Conservation (phyloP, 1,284 basidiomycete species). For the Cerrena zonata region DNA sequence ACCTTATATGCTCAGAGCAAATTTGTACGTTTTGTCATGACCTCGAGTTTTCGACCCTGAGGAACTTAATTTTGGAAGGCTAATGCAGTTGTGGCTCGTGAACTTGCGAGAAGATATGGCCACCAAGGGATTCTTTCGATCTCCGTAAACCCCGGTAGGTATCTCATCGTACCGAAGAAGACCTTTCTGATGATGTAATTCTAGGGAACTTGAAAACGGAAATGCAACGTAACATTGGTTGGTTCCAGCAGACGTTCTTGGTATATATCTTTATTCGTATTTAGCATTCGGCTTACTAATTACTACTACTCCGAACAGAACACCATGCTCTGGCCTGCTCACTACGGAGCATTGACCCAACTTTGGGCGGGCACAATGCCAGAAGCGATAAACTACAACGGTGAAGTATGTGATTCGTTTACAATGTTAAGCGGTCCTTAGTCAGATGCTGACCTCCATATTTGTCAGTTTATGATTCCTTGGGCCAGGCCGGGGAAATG, state of each 20-base stretch:
- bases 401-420: constrained; percentile 14
- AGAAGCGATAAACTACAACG: constrained; percentile 19
- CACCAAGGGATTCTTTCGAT: constrained; percentile 30
- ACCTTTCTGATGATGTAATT: too few relatives aligned
- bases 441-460: background rate
- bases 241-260: constrained; percentile 6
- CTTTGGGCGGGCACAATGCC: constrained; percentile 23
- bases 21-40: constrained; percentile 34
- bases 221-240: constrained; percentile 12
- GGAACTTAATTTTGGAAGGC: constrained; percentile 18
- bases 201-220: constrained; percentile 20
- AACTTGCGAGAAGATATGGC: constrained; percentile 30
- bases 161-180: too few relatives aligned
- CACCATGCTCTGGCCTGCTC: constrained; percentile 12
- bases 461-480: constrained; percentile 29
- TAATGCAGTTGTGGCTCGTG: constrained; percentile 31
- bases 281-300: background rate
- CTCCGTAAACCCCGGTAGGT: constrained; percentile 33
- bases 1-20: constrained; percentile 40
- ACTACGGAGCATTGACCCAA: constrained; percentile 22
- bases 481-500: constrained; percentile 33
- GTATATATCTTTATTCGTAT: constrained; percentile 7
- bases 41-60: too few relatives aligned
- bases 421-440: background rate
- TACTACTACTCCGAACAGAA: background rate